Evolutionary conservation across 192 early-diverging fungal species (phyloP).

Genomic region (Irineochytrium annulatum): DNA sequence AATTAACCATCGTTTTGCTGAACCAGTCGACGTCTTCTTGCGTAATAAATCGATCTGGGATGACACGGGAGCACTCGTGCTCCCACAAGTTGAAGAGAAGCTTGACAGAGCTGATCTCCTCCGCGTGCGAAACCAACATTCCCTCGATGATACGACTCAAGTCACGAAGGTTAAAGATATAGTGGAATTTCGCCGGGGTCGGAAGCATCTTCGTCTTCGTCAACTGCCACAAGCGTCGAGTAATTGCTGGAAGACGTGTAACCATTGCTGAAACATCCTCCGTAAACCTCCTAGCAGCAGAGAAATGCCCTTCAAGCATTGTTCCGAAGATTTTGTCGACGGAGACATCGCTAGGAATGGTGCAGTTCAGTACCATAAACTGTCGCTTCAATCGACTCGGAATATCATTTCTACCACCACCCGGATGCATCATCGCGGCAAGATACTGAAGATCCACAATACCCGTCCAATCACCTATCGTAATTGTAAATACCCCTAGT

Average conservation of each 20-base stretch:
- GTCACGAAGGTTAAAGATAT: constrained; percentile 64
- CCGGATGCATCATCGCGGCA: constrained; percentile 66
- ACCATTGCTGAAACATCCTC: constrained; percentile 47
- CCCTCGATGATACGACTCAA: constrained; percentile 58
- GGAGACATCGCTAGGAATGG: constrained; percentile 60
- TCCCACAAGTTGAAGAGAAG: constrained; percentile 55
- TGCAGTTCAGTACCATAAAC: constrained; percentile 59
- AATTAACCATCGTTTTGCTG: constrained; percentile 39
- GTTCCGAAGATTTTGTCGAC: constrained; percentile 65
- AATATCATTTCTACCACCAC: constrained; percentile 63
- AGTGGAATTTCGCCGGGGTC: constrained; percentile 66
- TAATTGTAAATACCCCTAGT: not conserved
- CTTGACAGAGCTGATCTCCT: constrained; percentile 47
- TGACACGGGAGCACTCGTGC: constrained; percentile 57
- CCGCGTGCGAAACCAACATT: constrained; percentile 52
- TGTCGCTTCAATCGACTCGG: constrained; percentile 56
- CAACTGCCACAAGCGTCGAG: constrained; percentile 55
- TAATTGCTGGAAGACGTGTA: constrained; percentile 41
- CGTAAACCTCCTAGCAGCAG: constrained; percentile 45
- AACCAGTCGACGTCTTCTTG: constrained; percentile 62
- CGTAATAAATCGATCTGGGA: constrained; percentile 60
- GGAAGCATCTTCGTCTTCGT: constrained; percentile 67
- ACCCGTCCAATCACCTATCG: constrained; percentile 57
- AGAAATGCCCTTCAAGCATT: constrained; percentile 62
- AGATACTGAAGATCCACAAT: constrained; percentile 61